These are phyloP conservation scores for Talaromyces pinophilus DNA, from an alignment of 2,329 filamentous ascomycete genomes.

Conservation along the genomic window DNA sequence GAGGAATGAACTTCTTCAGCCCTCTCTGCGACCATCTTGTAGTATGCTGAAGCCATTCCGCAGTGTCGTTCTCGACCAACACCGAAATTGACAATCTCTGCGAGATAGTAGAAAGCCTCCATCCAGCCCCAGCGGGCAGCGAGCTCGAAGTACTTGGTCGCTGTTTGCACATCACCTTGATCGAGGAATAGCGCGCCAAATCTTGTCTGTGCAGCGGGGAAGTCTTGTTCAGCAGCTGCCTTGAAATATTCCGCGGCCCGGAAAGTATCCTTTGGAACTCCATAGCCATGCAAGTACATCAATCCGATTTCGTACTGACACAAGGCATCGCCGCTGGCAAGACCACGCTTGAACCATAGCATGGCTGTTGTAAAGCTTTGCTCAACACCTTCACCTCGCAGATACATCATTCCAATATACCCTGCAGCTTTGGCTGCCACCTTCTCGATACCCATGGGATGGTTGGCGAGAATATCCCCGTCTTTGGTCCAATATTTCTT, in stretches of 20 bases:
- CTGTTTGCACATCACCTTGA: slow-evolving; percentile 78
- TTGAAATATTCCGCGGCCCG: slow-evolving; percentile 76
- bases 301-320: slow-evolving; percentile 83
- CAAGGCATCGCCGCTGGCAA: slow-evolving; percentile 73
- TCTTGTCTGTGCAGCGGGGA: slow-evolving; percentile 76
- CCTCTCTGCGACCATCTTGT: slow-evolving; percentile 75
- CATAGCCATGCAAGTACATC: slow-evolving; percentile 79
- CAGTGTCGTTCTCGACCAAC: slow-evolving; percentile 80
- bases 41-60: slow-evolving; percentile 74
- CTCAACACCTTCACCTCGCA: slow-evolving; percentile 80
- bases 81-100: slow-evolving; percentile 79
- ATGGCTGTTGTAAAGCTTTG: slow-evolving; percentile 76
- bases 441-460: slow-evolving; percentile 71
- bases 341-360: slow-evolving; percentile 80
- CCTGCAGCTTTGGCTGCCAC: slow-evolving; percentile 80
- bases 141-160: slow-evolving; percentile 83
- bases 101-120: slow-evolving; percentile 89
- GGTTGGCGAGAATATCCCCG: slow-evolving; percentile 70
- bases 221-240: slow-evolving; percentile 77
- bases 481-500: slow-evolving; percentile 80
- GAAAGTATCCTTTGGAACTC: slow-evolving; percentile 67
- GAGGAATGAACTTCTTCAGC: slow-evolving; percentile 73
- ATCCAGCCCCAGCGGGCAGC: slow-evolving; percentile 80
- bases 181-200: slow-evolving; percentile 84
- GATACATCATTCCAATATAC: slow-evolving; percentile 83